Evolutionary conservation across 257 asterid genomes (phyloP), one percentile per base, ranked within the genome.

Genomic region (Penstemon newberryi): DNA sequence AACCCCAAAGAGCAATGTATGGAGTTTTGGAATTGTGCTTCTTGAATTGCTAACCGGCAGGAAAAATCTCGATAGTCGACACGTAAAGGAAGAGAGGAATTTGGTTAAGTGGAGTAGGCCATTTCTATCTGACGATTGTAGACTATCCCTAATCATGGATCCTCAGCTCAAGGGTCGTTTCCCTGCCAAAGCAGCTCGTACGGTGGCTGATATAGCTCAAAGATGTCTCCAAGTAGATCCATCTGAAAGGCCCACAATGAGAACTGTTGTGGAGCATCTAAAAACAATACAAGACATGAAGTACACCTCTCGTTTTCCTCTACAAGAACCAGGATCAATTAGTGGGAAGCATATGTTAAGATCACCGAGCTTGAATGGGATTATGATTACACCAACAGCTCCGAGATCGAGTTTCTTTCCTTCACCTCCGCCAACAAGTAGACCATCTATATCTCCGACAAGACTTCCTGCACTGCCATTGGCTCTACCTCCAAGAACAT

Each of bases 21-120:
- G 98, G 98, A 89, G 98, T 66, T 92, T 87, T n/a, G 98, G 98
- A 38, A 84, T 92, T 43, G 79, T 92, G 66, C 96, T 92, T 67
- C 96, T 92, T 37, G 98, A 89, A 80, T 64, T 92, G 87, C 96
- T 92, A 25, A 92, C 96, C 0, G 98, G 98, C 54, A 76, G 94
- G 80, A 92, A 84, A 77, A 87, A 87, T 53, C 90, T 87, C 4
- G 94, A 87, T 57, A 81, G 77, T 70, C 84, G 87, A 61, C 90
- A 81, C 46, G 89, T 89, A 3, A 92, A 84, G 77, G 98, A 92
- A 77, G 98, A 92, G 80, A 79, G 94, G 50, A 92, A 89, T 77
- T 77, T 92, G 19, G 92, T 92, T 11, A 92, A 89, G 74, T 92
- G 98, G 98, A 87, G 85, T 76, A 75, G 86, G 51, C 98, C 92